Conservation (phyloP, 1,139 yeast species). For the Debaryomyces udenii region DNA sequence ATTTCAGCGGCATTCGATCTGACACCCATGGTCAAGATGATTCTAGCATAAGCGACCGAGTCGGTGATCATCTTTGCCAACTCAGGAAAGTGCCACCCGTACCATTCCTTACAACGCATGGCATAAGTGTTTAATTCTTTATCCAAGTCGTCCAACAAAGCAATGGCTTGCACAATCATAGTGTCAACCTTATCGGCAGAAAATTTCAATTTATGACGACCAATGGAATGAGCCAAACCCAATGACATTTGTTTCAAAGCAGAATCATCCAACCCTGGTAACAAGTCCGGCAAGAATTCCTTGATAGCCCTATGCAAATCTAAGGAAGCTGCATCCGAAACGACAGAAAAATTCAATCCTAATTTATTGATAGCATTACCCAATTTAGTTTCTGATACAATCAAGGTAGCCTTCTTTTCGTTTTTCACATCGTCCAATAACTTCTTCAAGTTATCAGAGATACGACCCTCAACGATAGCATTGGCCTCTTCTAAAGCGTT, state of each 20-base stretch:
- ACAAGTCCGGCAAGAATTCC: slow-evolving; percentile 88
- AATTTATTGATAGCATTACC: slow-evolving; percentile 96
- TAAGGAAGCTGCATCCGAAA: slow-evolving; percentile 91
- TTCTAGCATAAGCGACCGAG: slow-evolving; percentile 92
- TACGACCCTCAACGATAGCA: slow-evolving; percentile 90
- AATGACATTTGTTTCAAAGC: slow-evolving; percentile 92
- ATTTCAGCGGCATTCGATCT: slow-evolving; percentile 89
- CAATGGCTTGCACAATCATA: slow-evolving; percentile 98
- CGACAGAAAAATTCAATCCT: slow-evolving; percentile 84
- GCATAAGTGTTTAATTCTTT: slow-evolving; percentile 97
- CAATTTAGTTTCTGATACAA: slow-evolving; percentile 92
- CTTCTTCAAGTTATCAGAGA: slow-evolving; percentile 77
- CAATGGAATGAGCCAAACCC: slow-evolving; percentile 96
- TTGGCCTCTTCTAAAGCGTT: slow-evolving; percentile 96
- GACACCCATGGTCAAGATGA: slow-evolving; percentile 90
- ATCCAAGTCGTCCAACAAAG: slow-evolving; percentile 92
- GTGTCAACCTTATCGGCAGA: slow-evolving; percentile 98
- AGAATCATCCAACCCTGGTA: slow-evolving; percentile 88
- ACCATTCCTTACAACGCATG: slow-evolving; percentile 99
- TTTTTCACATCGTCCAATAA: slow-evolving; percentile 79
- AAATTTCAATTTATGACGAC: slow-evolving; percentile 96
- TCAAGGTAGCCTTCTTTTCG: slow-evolving; percentile 86
- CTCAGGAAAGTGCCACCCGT: slow-evolving; percentile 99
- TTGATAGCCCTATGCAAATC: slow-evolving; percentile 95
- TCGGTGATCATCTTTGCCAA: slow-evolving; percentile 94